Evolutionary conservation across 345 rosid genomes (phyloP).

Genomic region (Eucalyptus decipiens): DNA sequence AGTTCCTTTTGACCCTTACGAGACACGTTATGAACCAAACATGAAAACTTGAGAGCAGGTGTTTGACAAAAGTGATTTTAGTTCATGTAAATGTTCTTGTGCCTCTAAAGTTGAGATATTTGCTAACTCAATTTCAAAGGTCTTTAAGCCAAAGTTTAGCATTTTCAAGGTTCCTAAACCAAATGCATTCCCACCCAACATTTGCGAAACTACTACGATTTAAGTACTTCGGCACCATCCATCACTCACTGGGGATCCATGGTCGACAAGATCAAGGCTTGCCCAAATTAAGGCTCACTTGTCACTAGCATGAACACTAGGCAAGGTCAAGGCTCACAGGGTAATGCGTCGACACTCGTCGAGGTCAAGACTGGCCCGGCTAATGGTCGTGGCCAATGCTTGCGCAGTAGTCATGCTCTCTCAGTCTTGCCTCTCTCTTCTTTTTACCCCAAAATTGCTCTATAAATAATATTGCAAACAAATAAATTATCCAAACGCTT

Average conservation of each 20-base stretch:
- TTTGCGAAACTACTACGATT: rapidly evolving
- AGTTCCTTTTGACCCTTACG: background rate
- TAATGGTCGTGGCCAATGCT: rapidly evolving
- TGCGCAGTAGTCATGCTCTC: background rate
- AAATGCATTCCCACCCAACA: background rate
- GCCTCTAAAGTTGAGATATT: background rate
- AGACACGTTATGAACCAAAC: background rate
- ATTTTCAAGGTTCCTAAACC: background rate
- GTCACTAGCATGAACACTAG: rapidly evolving
- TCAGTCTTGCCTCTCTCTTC: background rate
- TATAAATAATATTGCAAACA: background rate
- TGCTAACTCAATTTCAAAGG: background rate
- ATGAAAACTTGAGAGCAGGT: background rate
- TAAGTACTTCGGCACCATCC: background rate
- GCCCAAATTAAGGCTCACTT: background rate
- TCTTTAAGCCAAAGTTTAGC: background rate
- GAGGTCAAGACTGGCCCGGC: background rate
- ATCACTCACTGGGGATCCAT: rapidly evolving
- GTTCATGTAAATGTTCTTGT: background rate
- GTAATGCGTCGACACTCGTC: rapidly evolving
- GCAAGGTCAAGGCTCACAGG: background rate
- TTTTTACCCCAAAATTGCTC: background rate
- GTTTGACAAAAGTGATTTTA: background rate
- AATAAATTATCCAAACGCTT: background rate
- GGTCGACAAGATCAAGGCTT: background rate